Conservation (phyloP, 192 early-diverging fungal genomes). For the Entomortierella parvispora region DNA sequence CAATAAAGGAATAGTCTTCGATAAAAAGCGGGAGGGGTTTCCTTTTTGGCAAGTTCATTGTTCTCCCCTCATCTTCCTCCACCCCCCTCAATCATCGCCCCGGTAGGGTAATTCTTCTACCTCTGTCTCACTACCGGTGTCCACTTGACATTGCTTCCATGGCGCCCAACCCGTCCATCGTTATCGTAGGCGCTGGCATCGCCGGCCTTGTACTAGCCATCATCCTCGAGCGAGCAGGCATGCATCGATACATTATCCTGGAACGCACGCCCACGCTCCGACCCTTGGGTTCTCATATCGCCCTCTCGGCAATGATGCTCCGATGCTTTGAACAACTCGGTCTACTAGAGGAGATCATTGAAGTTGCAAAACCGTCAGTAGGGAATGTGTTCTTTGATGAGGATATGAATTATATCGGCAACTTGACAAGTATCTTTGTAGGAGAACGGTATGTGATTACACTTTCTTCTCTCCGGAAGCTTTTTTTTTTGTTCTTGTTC, state of each 20-base stretch:
- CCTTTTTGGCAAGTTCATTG: conserved; percentile 41
- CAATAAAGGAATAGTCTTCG: neutral
- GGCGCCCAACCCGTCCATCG: conserved; percentile 26
- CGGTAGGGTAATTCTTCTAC: neutral
- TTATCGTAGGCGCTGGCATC: conserved; percentile 36
- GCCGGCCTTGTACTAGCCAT: conserved; percentile 25
- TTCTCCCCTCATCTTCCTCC: conserved; percentile 1
- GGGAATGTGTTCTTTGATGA: conserved; percentile 32
- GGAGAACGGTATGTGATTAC: conserved; percentile 19
- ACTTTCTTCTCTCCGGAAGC: neutral
- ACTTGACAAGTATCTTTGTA: conserved; percentile 16
- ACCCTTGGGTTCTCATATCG: conserved; percentile 15
- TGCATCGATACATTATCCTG: conserved; percentile 25
- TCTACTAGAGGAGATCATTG: conserved; percentile 18
- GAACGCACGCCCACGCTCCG: conserved; percentile 2
- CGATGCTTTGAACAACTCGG: conserved; percentile 41
- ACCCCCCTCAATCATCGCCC: conserved; percentile 19
- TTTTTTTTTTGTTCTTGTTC: neutral
- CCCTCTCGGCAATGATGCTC: conserved; percentile 19
- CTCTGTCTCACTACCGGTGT: neutral
- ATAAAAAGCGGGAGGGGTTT: conserved; percentile 3
- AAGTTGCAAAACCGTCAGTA: conserved; percentile 14
- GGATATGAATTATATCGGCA: conserved; percentile 20
- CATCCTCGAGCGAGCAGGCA: conserved; percentile 35
- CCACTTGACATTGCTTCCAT: neutral